Base-by-base conservation (phyloP, 192 early-diverging fungal species). In the Obelidium mucronatum region DNA sequence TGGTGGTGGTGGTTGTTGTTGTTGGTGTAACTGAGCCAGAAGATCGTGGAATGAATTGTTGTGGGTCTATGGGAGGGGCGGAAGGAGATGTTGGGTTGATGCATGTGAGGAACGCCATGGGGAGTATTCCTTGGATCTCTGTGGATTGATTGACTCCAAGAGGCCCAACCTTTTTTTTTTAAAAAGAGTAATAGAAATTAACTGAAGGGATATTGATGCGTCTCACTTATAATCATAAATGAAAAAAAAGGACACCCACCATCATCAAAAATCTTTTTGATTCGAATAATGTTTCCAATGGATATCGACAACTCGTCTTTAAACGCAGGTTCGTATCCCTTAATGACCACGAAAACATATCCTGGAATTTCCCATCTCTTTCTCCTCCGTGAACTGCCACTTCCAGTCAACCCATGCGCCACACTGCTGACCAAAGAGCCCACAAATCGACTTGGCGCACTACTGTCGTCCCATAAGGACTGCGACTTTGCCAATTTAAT, bases 181-280 rank as follows among this genome's bases (percentile, higher is more conserved):
- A n/a, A n/a, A n/a, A n/a, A n/a, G n/a, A n/a, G n/a, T n/a, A n/a
- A n/a, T n/a, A n/a, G n/a, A n/a, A n/a, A n/a, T n/a, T n/a, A n/a
- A n/a, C n/a, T n/a, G n/a, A n/a, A n/a, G n/a, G n/a, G n/a, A n/a
- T n/a, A n/a, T n/a, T n/a, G n/a, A n/a, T n/a, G n/a, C n/a, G n/a
- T n/a, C n/a, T n/a, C n/a, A n/a, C n/a, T 48, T 19, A 48, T 19
- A 6, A 0, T 48, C 44, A 48, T 0, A 19, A 48, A 48, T 0
- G 11, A 2, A 1, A 17, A 4, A 2, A 17, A 65, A 15, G 8
- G 37, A n/a, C 24, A 72, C 70, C 35, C 26, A 62, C 72, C 72
- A 63, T 74, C 72, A 51, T 74, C 72, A 40, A 74, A 74, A 51
- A 74, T 74, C 60, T 74, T 74, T 39, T 74, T 74, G 72, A 74